Evolutionary conservation across 2,329 filamentous ascomycete genomes (phyloP).

Genomic region (Penicillium freii): DNA sequence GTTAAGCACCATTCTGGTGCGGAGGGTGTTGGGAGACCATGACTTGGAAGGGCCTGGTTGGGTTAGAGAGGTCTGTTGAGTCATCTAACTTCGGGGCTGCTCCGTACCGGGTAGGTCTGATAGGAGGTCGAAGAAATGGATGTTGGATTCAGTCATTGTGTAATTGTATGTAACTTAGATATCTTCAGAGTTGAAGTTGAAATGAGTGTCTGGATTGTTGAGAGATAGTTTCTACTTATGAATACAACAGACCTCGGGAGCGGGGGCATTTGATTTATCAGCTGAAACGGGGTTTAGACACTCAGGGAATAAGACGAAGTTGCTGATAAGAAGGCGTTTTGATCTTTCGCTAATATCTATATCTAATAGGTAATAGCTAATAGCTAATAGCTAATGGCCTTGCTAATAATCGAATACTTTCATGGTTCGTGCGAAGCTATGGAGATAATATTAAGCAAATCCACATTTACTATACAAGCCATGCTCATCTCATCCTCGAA

Average conservation of each 20-base stretch:
- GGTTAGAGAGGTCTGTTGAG: background rate
- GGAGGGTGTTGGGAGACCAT: conserved; percentile 32
- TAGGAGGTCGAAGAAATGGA: conserved; percentile 37
- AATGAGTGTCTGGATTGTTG: background rate
- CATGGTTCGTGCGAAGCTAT: background rate
- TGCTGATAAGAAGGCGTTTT: background rate
- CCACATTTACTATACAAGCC: background rate
- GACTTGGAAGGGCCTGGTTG: conserved; percentile 28
- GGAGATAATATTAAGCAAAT: background rate
- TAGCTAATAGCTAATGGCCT: background rate
- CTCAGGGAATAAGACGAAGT: background rate
- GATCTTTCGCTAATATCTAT: too few relatives aligned
- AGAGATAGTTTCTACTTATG: background rate
- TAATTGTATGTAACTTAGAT: background rate
- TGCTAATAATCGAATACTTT: background rate
- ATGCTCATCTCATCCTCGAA: too few relatives aligned
- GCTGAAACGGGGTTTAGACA: background rate
- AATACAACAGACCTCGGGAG: background rate
- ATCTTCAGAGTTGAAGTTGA: background rate
- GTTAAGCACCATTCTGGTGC: conserved; percentile 26
- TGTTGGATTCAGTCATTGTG: conserved; percentile 22
- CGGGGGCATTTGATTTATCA: conserved; percentile 6
- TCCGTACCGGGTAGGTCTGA: conserved; percentile 29
- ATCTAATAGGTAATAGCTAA: background rate
- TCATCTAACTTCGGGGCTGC: background rate